Conservation (phyloP, 352 stramenopile species). For the Hyaloperonospora brassicae region DNA sequence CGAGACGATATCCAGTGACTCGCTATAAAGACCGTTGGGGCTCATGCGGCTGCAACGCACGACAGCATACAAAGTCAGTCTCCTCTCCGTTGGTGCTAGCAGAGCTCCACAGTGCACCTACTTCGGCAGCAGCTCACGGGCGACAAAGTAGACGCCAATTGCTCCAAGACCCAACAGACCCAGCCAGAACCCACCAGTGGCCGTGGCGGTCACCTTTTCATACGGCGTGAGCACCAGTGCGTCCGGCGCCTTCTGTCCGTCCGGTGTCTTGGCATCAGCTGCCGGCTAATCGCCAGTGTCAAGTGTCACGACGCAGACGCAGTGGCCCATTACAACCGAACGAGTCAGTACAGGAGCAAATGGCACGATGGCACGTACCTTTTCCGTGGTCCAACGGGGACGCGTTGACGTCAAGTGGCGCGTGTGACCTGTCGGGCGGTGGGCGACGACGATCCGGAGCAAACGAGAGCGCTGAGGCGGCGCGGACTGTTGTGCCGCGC, state of each 20-base stretch:
- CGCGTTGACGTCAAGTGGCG: constrained; percentile 41
- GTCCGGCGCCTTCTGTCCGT: constrained; percentile 52
- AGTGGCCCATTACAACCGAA: neutral
- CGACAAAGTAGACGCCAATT: constrained; percentile 90
- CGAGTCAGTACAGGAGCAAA: neutral
- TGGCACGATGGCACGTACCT: constrained; percentile 23
- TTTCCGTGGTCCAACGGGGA: constrained; percentile 44
- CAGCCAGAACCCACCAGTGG: constrained; percentile 84
- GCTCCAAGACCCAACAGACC: constrained; percentile 75
- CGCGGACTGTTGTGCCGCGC: constrained; percentile 20
- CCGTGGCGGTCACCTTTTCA: constrained; percentile 89
- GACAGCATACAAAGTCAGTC: constrained; percentile 2
- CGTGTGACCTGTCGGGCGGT: constrained; percentile 10
- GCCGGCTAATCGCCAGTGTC: constrained; percentile 13
- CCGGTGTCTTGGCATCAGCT: constrained; percentile 28
- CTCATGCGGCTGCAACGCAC: constrained; percentile 58
- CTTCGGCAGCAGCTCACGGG: constrained; percentile 86
- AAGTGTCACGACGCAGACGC: neutral
- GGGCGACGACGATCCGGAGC: constrained; percentile 17
- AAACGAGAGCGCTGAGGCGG: constrained; percentile 17
- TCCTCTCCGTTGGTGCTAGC: neutral
- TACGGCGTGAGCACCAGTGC: constrained; percentile 88
- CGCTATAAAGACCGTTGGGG: constrained; percentile 73
- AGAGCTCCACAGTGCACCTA: constrained; percentile 25
- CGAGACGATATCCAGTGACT: constrained; percentile 64